Conservation (phyloP, 2,329 filamentous ascomycete species). For the Trichoderma harzianum region DNA sequence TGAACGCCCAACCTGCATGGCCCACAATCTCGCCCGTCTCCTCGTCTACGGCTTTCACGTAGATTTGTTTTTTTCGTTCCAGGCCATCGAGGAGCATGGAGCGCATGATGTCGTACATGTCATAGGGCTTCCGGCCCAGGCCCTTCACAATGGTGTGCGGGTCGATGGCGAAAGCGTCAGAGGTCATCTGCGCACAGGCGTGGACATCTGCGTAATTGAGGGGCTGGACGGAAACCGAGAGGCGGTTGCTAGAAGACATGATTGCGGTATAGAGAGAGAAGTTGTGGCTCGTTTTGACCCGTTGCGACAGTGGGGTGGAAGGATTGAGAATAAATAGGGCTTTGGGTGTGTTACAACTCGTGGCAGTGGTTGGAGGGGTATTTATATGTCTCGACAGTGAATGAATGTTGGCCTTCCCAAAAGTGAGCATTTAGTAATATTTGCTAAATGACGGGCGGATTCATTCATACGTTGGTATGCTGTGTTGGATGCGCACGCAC, state of each 20-base stretch:
- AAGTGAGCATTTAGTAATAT: no score
- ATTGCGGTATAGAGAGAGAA: not conserved
- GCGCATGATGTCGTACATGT: constrained; percentile 17
- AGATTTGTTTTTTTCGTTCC: constrained; percentile 6
- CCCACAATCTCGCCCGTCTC: constrained; percentile 13
- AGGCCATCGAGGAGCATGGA: constrained; percentile 8
- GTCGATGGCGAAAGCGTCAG: constrained; percentile 15
- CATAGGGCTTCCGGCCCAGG: constrained; percentile 17
- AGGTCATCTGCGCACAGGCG: constrained; percentile 12
- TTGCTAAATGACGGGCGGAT: no score
- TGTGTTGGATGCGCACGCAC: no score
- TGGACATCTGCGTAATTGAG: constrained; percentile 18
- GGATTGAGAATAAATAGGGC: no score
- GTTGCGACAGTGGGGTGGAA: no score
- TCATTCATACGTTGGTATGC: no score
- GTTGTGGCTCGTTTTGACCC: no score
- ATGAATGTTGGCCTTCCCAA: no score
- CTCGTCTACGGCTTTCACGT: constrained; percentile 18
- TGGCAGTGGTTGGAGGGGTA: no score
- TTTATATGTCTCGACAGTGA: no score
- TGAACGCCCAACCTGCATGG: constrained; percentile 18
- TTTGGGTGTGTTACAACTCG: no score
- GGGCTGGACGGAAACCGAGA: constrained; percentile 10
- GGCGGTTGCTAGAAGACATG: not conserved
- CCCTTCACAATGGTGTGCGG: constrained; percentile 20